These are phyloP conservation scores for Penicillium sp. DNA, from an alignment of 2,329 filamentous ascomycete species.

Conservation along the genomic window DNA sequence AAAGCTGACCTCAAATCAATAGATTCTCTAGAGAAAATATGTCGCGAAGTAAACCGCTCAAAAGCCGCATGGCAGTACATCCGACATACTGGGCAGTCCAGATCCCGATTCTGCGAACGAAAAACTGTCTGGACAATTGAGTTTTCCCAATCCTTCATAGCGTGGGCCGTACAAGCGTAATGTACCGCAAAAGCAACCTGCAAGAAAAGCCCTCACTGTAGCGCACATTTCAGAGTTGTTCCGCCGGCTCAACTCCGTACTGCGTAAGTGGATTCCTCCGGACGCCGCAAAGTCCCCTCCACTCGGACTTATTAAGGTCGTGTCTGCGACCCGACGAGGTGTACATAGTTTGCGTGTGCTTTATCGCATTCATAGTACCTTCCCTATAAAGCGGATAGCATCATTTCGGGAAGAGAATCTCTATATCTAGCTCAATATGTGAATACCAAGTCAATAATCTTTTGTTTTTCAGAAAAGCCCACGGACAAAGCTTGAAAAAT, in stretches of 20 bases:
- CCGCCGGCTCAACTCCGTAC: constrained; percentile 6
- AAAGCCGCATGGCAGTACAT: neutral
- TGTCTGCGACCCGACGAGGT: neutral
- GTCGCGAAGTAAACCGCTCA: too few species aligned
- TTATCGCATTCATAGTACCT: neutral
- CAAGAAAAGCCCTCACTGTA: neutral
- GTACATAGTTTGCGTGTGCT: too few species aligned
- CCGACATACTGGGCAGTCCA: too few species aligned
- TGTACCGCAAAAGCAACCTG: neutral
- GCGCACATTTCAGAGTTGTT: constrained; percentile 1
- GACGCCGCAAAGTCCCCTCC: constrained; percentile 1
- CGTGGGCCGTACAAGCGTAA: neutral
- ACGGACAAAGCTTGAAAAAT: neutral
- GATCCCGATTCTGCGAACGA: too few species aligned
- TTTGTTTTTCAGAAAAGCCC: neutral
- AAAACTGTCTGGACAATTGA: neutral
- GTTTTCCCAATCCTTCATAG: neutral
- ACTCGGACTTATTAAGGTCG: neutral
- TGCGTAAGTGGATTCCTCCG: neutral
- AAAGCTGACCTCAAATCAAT: too few species aligned
- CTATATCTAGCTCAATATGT: neutral
- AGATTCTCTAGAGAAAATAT: too few species aligned
- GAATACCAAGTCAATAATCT: neutral
- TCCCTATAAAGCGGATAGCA: neutral
- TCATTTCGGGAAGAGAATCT: neutral